Conservation (phyloP, 345 rosid species). For the Eutrema yunnanense region DNA sequence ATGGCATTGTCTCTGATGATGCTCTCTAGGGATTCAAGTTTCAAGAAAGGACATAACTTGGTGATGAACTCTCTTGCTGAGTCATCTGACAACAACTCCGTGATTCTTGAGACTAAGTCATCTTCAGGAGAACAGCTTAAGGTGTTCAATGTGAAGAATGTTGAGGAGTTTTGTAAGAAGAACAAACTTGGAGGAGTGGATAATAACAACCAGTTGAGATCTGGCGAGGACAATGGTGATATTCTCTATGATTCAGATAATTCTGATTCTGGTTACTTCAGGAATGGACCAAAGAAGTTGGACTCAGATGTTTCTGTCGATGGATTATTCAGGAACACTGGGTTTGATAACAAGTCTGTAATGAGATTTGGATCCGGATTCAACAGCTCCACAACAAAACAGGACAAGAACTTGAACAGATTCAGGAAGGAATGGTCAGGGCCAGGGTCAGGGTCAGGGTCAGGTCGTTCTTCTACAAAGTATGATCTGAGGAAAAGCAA, state of each 20-base stretch:
- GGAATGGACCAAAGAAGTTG: slow-evolving; percentile 55
- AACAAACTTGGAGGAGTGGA: slow-evolving; percentile 24
- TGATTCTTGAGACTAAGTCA: slow-evolving; percentile 59
- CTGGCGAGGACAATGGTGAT: slow-evolving; percentile 24
- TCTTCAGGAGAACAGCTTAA: slow-evolving; percentile 46
- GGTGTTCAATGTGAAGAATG: slow-evolving; percentile 31
- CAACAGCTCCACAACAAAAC: slow-evolving; percentile 33
- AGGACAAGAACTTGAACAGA: slow-evolving; percentile 35
- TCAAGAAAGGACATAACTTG: slow-evolving; percentile 38
- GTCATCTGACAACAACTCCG: slow-evolving; percentile 67
- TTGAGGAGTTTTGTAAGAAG: slow-evolving; percentile 27
- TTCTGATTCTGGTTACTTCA: slow-evolving; percentile 69
- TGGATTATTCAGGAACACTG: slow-evolving; percentile 33
- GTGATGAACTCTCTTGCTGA: slow-evolving; percentile 44
- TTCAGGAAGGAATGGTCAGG: slow-evolving; percentile 26
- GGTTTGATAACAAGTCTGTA: slow-evolving; percentile 25
- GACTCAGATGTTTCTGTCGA: slow-evolving; percentile 54
- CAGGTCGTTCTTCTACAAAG: slow-evolving; percentile 36
- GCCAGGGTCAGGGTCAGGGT: slow-evolving; percentile 1
- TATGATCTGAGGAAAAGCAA: slow-evolving; percentile 41
- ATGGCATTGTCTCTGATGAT: slow-evolving; percentile 75
- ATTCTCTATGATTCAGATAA: slow-evolving; percentile 36
- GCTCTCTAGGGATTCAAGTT: slow-evolving; percentile 70
- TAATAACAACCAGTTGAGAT: slow-evolving; percentile 19
- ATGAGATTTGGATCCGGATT: slow-evolving; percentile 36